phyloP scores from a whole-genome alignment of 2,329 filamentous ascomycete genomes.

The Fusarium begoniae region DNA sequence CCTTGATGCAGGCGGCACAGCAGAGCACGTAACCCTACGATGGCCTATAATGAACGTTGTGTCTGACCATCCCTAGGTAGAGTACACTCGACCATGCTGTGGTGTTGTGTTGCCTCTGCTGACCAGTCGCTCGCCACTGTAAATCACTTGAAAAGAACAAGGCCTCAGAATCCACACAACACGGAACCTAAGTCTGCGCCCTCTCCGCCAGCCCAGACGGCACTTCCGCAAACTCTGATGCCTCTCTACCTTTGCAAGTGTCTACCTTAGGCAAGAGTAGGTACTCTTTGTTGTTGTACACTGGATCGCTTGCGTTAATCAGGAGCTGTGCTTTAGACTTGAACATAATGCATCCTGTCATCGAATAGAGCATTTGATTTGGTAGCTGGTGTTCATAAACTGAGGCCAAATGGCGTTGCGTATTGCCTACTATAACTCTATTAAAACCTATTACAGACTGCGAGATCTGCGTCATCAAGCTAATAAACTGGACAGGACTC shows the following conservation, averaged over 20 bases:
- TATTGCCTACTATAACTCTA: background rate
- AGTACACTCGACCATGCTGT: background rate
- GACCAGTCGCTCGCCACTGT: conserved; percentile 15
- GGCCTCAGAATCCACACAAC: background rate
- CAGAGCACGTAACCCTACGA: conserved; percentile 11
- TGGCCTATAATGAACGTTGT: background rate
- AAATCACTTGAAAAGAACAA: background rate
- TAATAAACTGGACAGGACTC: background rate
- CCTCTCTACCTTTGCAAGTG: background rate
- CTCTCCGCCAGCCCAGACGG: conserved; percentile 8
- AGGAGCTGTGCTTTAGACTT: background rate
- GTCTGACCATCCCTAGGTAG: background rate
- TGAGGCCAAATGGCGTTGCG: background rate
- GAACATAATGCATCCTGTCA: background rate
- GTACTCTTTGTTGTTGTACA: background rate
- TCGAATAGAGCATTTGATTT: background rate
- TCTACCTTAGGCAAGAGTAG: background rate
- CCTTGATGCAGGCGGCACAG: conserved; percentile 29
- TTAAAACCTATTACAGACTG: background rate
- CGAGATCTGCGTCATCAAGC: conserved; percentile 10
- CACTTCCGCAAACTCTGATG: conserved; percentile 9
- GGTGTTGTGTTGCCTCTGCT: conserved; percentile 1
- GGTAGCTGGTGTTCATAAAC: background rate
- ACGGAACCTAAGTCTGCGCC: background rate
- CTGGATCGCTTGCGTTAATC: no score